Evolutionary conservation across 2,329 filamentous ascomycete species (phyloP).

Genomic region (Penicillium vulpinum): DNA sequence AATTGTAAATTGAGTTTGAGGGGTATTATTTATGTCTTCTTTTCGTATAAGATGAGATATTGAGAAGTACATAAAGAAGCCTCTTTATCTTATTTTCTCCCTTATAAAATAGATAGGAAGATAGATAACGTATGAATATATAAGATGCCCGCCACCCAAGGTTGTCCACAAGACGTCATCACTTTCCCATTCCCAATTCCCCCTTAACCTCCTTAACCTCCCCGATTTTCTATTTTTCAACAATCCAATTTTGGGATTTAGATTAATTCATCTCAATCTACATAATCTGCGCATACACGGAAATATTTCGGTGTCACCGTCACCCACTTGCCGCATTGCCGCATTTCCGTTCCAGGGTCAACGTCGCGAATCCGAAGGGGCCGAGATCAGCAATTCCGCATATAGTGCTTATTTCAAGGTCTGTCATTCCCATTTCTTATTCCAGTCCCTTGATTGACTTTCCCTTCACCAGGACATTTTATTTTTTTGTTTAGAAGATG

Average conservation of each 20-base stretch:
- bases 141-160: not conserved
- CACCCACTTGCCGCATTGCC: slow-evolving; percentile 14
- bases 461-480: not conserved
- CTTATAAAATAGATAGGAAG: not conserved
- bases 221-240: not conserved
- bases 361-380: slow-evolving; percentile 15
- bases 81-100: not conserved
- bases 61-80: not conserved
- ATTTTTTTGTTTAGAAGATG: not conserved
- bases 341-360: slow-evolving; percentile 2
- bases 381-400: slow-evolving; percentile 16
- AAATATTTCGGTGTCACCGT: slow-evolving; percentile 6
- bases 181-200: not conserved
- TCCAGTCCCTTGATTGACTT: too few species aligned
- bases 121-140: not conserved
- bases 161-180: not conserved
- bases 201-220: not conserved
- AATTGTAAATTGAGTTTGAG: not conserved
- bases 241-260: not conserved
- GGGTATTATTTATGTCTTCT: not conserved
- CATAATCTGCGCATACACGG: not conserved
- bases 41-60: not conserved
- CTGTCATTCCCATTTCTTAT: not conserved
- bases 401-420: not conserved
- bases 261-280: not conserved